Evolutionary conservation across 768 basidiomycete species (phyloP), one percentile per base, ranked within the genome.

Genomic region (Amanita exitialis): DNA sequence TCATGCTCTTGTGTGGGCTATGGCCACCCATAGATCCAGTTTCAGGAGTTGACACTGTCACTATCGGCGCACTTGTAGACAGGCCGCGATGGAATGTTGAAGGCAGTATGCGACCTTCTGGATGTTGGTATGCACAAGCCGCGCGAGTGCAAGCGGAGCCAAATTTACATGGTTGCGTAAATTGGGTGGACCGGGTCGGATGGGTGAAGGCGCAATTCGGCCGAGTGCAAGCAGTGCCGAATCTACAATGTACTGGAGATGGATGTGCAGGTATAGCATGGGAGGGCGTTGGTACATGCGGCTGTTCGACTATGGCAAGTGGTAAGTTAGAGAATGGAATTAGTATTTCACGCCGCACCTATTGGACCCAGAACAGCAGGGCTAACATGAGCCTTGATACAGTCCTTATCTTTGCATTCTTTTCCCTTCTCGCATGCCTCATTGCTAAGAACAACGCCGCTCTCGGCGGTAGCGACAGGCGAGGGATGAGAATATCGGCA

Each of bases 401-500:
- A 97, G 66, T 97, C 95, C 62, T 89, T 83, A 66, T 99, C 92
- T 61, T 87, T 83, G 67, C 96, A 99, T 42, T 85, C 72, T 62
- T 83, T 86, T 15, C 90, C 90, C 44, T 84, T 80, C 59, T 93
- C 89, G 65, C 96, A 99, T 16, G 90, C 74, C 52, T 98, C 95
- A 52, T 89, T 92, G 59, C 89, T 95, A 51, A 99, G 73, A 1
- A 98, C 96, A 55, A 99, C 78, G 7, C 94, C 96, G 59, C 88
- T 93, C 68, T 95, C 92, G 28, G 86, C 76, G 15, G 95, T 96
- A 5, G 96, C 94, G 3, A 93, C 90, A n/a, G 96, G 96, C 7
- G 89, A 92, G 4, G 96, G 94, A 65, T 99, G 96, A 7, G 91
- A 90, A 65, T 82, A 98, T 15, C 86, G 76, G 65, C 96, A 99